Base-by-base conservation (phyloP, 495 filamentous ascomycete species). In the Aspergillus sclerotioniger region DNA sequence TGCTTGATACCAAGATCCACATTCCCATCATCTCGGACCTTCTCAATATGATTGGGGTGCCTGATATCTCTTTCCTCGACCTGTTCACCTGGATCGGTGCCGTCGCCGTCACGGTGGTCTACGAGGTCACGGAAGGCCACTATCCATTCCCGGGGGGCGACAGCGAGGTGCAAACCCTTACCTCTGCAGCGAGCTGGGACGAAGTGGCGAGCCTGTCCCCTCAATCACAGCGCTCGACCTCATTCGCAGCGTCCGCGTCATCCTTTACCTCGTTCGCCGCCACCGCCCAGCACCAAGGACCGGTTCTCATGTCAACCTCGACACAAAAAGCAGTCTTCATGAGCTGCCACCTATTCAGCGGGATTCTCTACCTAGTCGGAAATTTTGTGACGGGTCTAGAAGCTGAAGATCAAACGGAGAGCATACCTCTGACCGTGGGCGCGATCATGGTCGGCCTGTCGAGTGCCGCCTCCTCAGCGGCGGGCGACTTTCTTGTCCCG, bases 11-110 rank as follows among this genome's bases (percentile, higher is more conserved):
- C 17, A 61, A 61, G n/a, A 53, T 61, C 35, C 59, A 61, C 17
- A 61, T 57, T 47, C 59, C 59, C 0, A 39, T 61, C 28, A 61
- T 61, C 28, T 61, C 59, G 5, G 53, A 52, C 17, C 47, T 61
- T 19, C 59, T 61, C 28, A 56, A 53, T 28, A 29, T n/a, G 0
- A 56, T 61, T 29, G 59, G 58, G 4, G 37, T 61, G 0, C 53
- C 47, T 8, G 59, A 61, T 9, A 47, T 61, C 7, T 46, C 46
- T 8, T 57, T 61, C 20, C 53, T 61, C 0, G 59, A 57, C 37
- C 28, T 61, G 0, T 48, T 61, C 28, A 47, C 37, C 17, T 61
- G 53, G 53, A 56, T 61, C 20, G 54, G 9, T 0, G 53, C 47
- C 8, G 53, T 41, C 5, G 53, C 20, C 4, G 28, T n/a, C 16